These are phyloP conservation scores for Phellopilus nigrolimitatus DNA, from an alignment of 1,284 basidiomycete genomes.

Conservation along the genomic window DNA sequence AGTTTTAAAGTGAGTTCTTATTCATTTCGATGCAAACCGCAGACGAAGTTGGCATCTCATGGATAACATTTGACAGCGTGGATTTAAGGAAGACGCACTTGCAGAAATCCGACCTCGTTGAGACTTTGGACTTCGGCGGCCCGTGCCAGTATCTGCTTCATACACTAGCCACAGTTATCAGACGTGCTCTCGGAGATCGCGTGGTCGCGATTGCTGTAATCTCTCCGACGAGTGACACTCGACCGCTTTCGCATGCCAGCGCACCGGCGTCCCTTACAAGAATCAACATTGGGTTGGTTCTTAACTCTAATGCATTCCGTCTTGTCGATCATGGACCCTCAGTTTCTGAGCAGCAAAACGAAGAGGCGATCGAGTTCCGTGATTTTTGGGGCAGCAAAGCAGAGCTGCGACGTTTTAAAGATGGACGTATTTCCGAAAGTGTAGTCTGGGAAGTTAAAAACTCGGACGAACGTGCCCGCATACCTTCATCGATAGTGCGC, in stretches of 20 bases:
- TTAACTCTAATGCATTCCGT: conserved; percentile 70
- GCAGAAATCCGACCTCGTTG: conserved; percentile 38
- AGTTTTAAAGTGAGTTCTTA: conserved; percentile 47
- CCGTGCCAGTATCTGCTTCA: conserved; percentile 50
- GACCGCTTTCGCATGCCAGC: conserved; percentile 43
- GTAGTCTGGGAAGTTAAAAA: conserved; percentile 87
- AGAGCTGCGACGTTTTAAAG: conserved; percentile 95
- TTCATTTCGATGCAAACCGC: not conserved
- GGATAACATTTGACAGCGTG: conserved; percentile 39
- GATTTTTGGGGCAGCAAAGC: conserved; percentile 90
- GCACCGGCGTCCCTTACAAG: conserved; percentile 41
- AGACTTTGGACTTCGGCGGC: conserved; percentile 58
- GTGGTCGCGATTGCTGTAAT: conserved; percentile 57
- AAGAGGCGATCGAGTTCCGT: conserved; percentile 61
- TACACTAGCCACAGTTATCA: conserved; percentile 51
- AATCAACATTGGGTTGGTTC: conserved; percentile 69
- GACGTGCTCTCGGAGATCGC: conserved; percentile 68
- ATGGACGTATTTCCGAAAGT: conserved; percentile 88
- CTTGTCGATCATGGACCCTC: conserved; percentile 88
- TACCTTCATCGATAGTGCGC: conserved; percentile 72
- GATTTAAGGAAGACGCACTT: conserved; percentile 53
- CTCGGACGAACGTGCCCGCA: conserved; percentile 71
- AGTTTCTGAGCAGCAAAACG: conserved; percentile 54
- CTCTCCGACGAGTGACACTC: conserved; percentile 40
- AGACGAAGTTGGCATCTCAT: not conserved